phyloP scores from a whole-genome alignment of 257 asterid species.

The Primulina huaijiensis region DNA sequence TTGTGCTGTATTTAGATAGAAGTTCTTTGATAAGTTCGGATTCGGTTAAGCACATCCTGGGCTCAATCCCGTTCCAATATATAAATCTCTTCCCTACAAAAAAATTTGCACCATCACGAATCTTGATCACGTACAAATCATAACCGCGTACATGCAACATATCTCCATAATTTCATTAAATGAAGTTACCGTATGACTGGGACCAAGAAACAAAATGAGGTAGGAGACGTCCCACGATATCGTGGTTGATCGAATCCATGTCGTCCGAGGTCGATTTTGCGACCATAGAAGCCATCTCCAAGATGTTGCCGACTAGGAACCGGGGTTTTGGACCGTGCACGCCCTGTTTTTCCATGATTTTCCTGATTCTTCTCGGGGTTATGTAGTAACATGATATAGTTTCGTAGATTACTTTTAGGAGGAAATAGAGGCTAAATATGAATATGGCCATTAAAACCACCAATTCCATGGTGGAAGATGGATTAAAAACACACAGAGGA shows the following conservation, averaged over 20 bases:
- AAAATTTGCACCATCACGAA: background rate
- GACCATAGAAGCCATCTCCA: constrained; percentile 59
- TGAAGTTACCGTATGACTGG: constrained; percentile 49
- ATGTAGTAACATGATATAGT: constrained; percentile 56
- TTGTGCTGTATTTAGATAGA: constrained; percentile 53
- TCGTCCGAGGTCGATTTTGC: constrained; percentile 64
- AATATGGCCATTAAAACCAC: constrained; percentile 23
- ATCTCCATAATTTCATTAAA: background rate
- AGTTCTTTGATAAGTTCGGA: constrained; percentile 66
- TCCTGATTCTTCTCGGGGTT: constrained; percentile 76
- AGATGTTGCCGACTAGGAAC: constrained; percentile 69
- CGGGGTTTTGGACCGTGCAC: constrained; percentile 86
- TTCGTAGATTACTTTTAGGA: constrained; percentile 39
- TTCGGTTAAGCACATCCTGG: constrained; percentile 76
- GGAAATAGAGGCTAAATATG: constrained; percentile 24
- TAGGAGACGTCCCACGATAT: constrained; percentile 74
- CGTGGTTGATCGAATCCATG: constrained; percentile 63
- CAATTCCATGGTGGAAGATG: constrained; percentile 35
- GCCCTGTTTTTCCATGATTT: constrained; percentile 76
- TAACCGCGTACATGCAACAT: background rate
- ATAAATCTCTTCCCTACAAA: constrained; percentile 67
- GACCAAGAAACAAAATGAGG: constrained; percentile 88
- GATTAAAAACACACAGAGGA: background rate
- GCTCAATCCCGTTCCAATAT: constrained; percentile 83
- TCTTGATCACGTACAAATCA: background rate